These are phyloP conservation scores for Metschnikowia gruessii DNA, from an alignment of 805 yeast genomes.

Conservation along the genomic window DNA sequence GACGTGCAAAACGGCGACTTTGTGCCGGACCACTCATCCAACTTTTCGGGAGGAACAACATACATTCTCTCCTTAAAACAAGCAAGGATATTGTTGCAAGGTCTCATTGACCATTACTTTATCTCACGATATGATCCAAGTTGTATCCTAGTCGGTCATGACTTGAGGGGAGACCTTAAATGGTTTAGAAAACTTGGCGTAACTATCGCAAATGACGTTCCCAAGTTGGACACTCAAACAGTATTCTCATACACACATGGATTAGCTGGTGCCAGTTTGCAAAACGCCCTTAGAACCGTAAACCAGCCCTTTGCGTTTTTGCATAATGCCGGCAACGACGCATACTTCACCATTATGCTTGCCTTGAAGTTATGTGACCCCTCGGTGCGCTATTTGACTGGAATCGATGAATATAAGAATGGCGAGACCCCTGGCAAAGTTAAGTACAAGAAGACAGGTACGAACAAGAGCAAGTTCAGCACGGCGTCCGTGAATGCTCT, in stretches of 20 bases:
- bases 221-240: conserved; percentile 21
- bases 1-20: conserved; percentile 18
- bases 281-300: conserved; percentile 20
- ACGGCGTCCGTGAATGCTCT: neutral
- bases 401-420: conserved; percentile 2
- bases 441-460: neutral
- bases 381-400: conserved; percentile 5
- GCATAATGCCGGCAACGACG: conserved; percentile 31
- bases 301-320: conserved; percentile 24
- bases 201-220: neutral
- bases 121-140: conserved; percentile 4
- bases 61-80: conserved; percentile 12
- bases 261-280: conserved; percentile 21
- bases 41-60: conserved; percentile 21
- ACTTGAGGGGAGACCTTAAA: conserved; percentile 15
- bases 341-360: conserved; percentile 26
- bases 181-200: conserved; percentile 17
- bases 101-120: conserved; percentile 17
- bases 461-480: conserved; percentile 2
- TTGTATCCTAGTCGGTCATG: conserved; percentile 23
- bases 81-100: conserved; percentile 9
- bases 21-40: conserved; percentile 24
- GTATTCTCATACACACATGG: conserved; percentile 17
- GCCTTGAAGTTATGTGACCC: conserved; percentile 28
- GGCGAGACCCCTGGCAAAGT: conserved; percentile 1